These are phyloP conservation scores for Coprinopsis sp. DNA, from an alignment of 768 basidiomycete genomes.

Conservation along the genomic window DNA sequence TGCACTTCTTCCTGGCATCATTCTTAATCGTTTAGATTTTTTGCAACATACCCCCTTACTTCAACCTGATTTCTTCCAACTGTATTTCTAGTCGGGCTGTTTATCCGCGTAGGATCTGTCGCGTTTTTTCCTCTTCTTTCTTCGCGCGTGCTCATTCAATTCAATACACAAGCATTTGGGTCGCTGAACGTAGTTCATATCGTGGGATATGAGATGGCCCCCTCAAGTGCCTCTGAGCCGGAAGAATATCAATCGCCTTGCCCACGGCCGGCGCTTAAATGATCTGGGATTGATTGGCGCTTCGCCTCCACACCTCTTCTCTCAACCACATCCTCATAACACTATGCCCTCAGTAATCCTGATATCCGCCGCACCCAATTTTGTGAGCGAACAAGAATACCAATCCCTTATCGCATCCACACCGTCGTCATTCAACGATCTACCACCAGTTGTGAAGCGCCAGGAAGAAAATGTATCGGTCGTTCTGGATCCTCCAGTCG, in stretches of 20 bases:
- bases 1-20: neutral
- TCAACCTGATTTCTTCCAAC: too few species aligned
- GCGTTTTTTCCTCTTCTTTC: neutral
- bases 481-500: conserved; percentile 62
- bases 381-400: conserved; percentile 60
- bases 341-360: conserved; percentile 39
- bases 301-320: too few species aligned
- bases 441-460: conserved; percentile 78
- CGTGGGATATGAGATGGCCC: too few species aligned
- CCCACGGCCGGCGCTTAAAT: too few species aligned
- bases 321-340: too few species aligned
- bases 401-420: conserved; percentile 66
- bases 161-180: conserved; percentile 5
- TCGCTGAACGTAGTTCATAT: too few species aligned
- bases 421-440: conserved; percentile 77
- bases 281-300: too few species aligned
- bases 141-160: too few species aligned
- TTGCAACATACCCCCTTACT: too few species aligned
- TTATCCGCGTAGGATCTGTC: neutral
- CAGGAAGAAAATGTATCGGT: conserved; percentile 68
- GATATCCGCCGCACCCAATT: conserved; percentile 33
- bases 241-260: too few species aligned
- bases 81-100: neutral
- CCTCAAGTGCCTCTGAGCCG: too few species aligned
- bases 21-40: too few species aligned